Conservation (phyloP, 768 basidiomycete genomes). For the Leucosporidium creatinivorum region DNA sequence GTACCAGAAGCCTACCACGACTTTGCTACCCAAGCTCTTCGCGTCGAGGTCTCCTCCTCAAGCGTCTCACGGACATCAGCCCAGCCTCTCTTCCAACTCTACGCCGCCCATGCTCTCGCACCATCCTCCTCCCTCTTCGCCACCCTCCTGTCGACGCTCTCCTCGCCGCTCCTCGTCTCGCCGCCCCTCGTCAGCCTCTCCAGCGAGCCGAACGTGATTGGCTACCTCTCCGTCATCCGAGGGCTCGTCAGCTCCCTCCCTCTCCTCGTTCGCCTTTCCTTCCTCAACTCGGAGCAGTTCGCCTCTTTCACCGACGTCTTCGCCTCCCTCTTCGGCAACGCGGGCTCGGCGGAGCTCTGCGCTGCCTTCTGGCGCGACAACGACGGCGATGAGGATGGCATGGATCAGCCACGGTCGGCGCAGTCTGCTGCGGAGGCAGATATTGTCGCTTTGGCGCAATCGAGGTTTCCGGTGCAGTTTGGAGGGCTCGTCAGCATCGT, state of each 20-base stretch:
- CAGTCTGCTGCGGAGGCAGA: slow-evolving; percentile 53
- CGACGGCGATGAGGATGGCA: slow-evolving; percentile 44
- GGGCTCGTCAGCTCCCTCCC: slow-evolving; percentile 30
- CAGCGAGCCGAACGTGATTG: slow-evolving; percentile 33
- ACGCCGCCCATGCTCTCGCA: slow-evolving; percentile 30
- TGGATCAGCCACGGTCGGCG: background rate
- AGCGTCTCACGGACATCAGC: background rate
- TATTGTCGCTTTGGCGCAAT: slow-evolving; percentile 71
- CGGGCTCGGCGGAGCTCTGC: slow-evolving; percentile 59
- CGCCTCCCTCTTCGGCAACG: slow-evolving; percentile 61
- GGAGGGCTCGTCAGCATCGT: slow-evolving; percentile 63
- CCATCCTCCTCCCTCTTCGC: slow-evolving; percentile 23
- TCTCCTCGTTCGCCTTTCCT: slow-evolving; percentile 29
- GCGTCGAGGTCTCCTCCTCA: slow-evolving; percentile 6
- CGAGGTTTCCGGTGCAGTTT: slow-evolving; percentile 75
- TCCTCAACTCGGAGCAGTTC: slow-evolving; percentile 49
- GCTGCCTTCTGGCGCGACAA: slow-evolving; percentile 71
- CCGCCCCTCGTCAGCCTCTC: slow-evolving; percentile 5
- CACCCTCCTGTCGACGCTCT: slow-evolving; percentile 13
- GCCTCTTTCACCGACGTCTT: slow-evolving; percentile 65
- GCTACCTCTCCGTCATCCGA: slow-evolving; percentile 37
- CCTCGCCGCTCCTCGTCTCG: slow-evolving; percentile 20
- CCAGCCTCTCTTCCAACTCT: slow-evolving; percentile 28
- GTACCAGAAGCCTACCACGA: slow-evolving; percentile 36
- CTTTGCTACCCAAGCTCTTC: slow-evolving; percentile 27